phyloP scores from a whole-genome alignment of 768 basidiomycete species.

The Naematelia encephala region DNA sequence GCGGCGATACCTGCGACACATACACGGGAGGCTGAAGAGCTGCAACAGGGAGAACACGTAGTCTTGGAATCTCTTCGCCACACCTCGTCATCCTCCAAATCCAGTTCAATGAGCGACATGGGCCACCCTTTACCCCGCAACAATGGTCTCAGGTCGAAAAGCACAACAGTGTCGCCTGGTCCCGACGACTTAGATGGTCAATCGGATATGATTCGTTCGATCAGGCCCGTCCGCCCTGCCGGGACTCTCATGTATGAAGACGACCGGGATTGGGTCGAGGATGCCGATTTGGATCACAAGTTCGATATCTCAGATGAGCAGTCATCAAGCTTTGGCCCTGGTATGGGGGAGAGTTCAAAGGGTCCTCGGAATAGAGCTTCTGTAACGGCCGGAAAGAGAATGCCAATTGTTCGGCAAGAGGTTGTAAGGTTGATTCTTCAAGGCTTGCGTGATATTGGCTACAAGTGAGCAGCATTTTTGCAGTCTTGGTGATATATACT shows the following conservation, averaged over 20 bases:
- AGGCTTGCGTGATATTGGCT: constrained; percentile 81
- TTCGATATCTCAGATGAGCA: constrained; percentile 15
- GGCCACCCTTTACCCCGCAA: constrained; percentile 2
- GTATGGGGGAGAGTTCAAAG: constrained; percentile 6
- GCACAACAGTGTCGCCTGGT: not conserved
- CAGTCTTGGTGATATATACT: constrained; percentile 72
- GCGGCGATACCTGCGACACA: not conserved
- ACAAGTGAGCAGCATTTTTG: constrained; percentile 59
- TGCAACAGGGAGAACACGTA: not conserved
- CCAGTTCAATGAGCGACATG: not conserved
- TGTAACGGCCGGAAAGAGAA: constrained; percentile 21
- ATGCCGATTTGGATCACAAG: constrained; percentile 7
- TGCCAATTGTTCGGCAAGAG: constrained; percentile 73
- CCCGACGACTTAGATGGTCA: not conserved
- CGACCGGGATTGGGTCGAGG: constrained; percentile 28
- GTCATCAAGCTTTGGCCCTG: not conserved
- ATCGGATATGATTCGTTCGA: constrained; percentile 9
- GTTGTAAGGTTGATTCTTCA: constrained; percentile 85
- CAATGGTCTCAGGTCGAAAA: constrained; percentile 3
- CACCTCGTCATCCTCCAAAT: not conserved
- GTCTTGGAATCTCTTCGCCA: not conserved
- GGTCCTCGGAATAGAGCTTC: not conserved
- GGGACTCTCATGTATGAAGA: constrained; percentile 43
- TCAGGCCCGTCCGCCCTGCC: constrained; percentile 20
- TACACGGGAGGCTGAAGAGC: not conserved